phyloP scores from a whole-genome alignment of 164 flowering plant species.

The Paratinospora sagittata region DNA sequence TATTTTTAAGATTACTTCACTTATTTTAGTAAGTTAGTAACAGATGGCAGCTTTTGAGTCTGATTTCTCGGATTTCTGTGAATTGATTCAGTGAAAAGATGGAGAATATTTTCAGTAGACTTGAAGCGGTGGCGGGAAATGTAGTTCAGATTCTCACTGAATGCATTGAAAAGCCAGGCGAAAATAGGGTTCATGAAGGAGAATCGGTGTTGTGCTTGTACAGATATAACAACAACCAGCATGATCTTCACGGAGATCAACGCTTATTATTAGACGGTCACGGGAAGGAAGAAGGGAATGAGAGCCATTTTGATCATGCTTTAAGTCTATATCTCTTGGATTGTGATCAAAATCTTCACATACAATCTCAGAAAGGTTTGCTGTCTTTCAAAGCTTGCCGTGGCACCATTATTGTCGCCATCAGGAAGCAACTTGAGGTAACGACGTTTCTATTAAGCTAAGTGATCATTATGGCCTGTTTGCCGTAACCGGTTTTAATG shows the following conservation, averaged over 20 bases:
- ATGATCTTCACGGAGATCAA: slow-evolving; percentile 3
- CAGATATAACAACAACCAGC: slow-evolving; percentile 18
- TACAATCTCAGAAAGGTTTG: slow-evolving; percentile 16
- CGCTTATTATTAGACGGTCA: neutral
- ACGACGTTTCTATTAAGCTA: neutral
- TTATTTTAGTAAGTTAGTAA: too few species aligned
- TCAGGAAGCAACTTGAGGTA: slow-evolving; percentile 19
- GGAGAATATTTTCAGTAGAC: slow-evolving; percentile 32
- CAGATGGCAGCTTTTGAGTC: neutral
- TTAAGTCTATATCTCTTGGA: slow-evolving; percentile 31
- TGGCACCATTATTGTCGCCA: slow-evolving; percentile 21
- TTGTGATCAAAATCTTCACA: slow-evolving; percentile 16
- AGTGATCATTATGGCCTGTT: too few species aligned
- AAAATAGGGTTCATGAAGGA: slow-evolving; percentile 5
- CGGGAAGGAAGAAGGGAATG: neutral
- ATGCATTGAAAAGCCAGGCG: slow-evolving; percentile 4
- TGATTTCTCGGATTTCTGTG: neutral
- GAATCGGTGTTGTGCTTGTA: slow-evolving; percentile 23
- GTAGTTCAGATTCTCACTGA: slow-evolving; percentile 28
- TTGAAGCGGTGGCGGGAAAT: slow-evolving; percentile 33
- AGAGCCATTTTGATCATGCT: slow-evolving; percentile 6
- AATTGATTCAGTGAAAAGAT: slow-evolving; percentile 33
- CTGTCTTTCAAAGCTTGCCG: slow-evolving; percentile 29
- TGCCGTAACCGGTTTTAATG: neutral
- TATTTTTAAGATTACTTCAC: too few species aligned